Conservation (phyloP, 805 yeast species). For the Candida pini region DNA sequence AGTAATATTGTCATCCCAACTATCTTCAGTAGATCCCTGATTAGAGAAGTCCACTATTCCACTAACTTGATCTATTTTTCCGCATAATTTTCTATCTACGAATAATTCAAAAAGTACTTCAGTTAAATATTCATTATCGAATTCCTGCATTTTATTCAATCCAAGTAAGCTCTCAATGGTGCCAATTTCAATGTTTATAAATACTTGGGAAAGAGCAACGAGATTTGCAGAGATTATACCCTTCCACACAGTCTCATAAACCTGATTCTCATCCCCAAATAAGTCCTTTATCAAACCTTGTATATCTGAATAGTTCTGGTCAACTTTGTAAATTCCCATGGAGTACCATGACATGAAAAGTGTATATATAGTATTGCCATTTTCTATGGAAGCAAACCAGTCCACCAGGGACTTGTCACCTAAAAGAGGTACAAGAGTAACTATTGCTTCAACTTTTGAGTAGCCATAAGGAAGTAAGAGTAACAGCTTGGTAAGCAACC, state of each 20-base stretch:
- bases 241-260: not conserved
- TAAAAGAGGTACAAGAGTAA: not conserved
- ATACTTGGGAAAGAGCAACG: slow-evolving; percentile 16
- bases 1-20: slow-evolving; percentile 6
- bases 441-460: slow-evolving; percentile 6
- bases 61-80: slow-evolving; percentile 20
- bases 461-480: slow-evolving; percentile 11
- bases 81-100: slow-evolving; percentile 17
- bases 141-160: slow-evolving; percentile 1
- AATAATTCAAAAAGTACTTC: slow-evolving; percentile 16
- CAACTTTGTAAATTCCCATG: not conserved
- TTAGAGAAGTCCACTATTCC: slow-evolving; percentile 12
- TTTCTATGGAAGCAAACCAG: too few species aligned
- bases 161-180: slow-evolving; percentile 11
- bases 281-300: not conserved
- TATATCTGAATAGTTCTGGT: not conserved
- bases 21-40: not conserved
- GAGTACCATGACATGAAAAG: not conserved
- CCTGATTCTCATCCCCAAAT: not conserved
- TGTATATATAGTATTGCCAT: not conserved
- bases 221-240: slow-evolving; percentile 20
- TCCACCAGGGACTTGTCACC: too few species aligned
- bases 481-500: slow-evolving; percentile 2
- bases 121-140: slow-evolving; percentile 7
- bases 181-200: slow-evolving; percentile 12